Conservation (phyloP, 1,284 basidiomycete genomes). For the Ceratobasidium sp. region DNA sequence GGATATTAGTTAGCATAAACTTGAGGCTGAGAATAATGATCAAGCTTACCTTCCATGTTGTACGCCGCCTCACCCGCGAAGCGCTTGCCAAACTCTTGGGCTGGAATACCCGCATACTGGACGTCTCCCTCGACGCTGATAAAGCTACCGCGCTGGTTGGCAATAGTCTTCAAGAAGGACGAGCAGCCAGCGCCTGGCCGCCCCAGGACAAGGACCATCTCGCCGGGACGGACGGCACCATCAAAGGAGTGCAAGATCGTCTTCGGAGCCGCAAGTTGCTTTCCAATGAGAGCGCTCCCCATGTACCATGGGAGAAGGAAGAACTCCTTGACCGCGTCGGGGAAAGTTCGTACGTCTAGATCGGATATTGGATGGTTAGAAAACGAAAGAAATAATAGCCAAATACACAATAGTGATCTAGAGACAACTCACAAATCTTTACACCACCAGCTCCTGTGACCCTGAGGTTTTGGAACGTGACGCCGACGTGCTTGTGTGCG, state of each 20-base stretch:
- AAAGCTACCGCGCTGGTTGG: constrained; percentile 65
- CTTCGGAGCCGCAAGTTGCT: constrained; percentile 43
- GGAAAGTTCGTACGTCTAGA: constrained; percentile 62
- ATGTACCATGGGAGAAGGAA: constrained; percentile 66
- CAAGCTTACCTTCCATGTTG: constrained; percentile 59
- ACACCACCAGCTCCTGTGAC: constrained; percentile 59
- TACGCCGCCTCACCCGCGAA: constrained; percentile 67
- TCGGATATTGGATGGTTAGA: constrained; percentile 47
- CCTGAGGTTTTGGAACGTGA: constrained; percentile 80
- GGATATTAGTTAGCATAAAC: constrained; percentile 1
- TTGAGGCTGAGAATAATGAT: constrained; percentile 51
- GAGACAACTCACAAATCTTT: constrained; percentile 67
- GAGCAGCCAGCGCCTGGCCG: constrained; percentile 68
- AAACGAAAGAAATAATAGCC: constrained; percentile 45
- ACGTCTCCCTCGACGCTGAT: constrained; percentile 64
- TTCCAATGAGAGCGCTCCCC: constrained; percentile 13
- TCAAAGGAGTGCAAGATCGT: constrained; percentile 54
- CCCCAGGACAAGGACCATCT: constrained; percentile 71
- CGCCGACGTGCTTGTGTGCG: constrained; percentile 85
- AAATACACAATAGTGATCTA: constrained; percentile 48
- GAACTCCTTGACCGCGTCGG: constrained; percentile 73
- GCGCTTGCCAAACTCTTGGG: constrained; percentile 65
- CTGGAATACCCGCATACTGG: constrained; percentile 67
- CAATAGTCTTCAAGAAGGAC: constrained; percentile 68
- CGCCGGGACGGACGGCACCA: constrained; percentile 61